These are phyloP conservation scores for Aspergillus steynii DNA, from an alignment of 495 filamentous ascomycete genomes.

Conservation along the genomic window DNA sequence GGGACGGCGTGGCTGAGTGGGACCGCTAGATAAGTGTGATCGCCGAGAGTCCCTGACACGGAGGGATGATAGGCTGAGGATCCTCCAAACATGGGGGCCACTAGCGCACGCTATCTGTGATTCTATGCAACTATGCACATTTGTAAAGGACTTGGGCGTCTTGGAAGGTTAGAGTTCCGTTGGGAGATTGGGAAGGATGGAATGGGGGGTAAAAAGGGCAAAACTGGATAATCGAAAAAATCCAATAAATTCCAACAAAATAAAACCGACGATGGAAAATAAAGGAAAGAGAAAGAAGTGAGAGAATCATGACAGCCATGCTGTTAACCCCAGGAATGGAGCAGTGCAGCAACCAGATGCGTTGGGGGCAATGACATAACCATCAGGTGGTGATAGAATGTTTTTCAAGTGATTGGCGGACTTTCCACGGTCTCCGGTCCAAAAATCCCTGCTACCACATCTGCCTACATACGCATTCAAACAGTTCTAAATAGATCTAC, in stretches of 20 bases:
- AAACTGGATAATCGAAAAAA: neutral
- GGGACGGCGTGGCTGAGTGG: slow-evolving; percentile 2
- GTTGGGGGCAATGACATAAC: neutral
- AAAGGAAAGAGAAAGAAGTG: too few species aligned
- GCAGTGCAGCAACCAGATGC: too few species aligned
- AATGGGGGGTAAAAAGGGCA: neutral
- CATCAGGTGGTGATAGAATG: neutral
- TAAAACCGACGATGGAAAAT: too few species aligned
- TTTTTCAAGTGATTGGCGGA: neutral
- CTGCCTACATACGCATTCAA: neutral
- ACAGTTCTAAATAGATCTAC: neutral
- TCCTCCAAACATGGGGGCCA: slow-evolving; percentile 3
- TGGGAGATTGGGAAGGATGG: neutral
- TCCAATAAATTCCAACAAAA: too few species aligned
- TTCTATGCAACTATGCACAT: slow-evolving; percentile 10
- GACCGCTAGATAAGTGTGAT: neutral
- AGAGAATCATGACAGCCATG: too few species aligned
- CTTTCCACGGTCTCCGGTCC: neutral
- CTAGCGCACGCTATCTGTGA: slow-evolving; percentile 10
- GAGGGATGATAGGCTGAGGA: slow-evolving; percentile 8
- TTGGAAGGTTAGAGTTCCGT: neutral
- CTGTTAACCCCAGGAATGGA: too few species aligned
- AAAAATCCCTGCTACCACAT: neutral
- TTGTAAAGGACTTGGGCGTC: neutral
- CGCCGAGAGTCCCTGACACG: slow-evolving; percentile 3